A percentile compares a stretch with the other conserved stretches of the same genome.
Evolutionary conservation across 139 green algal species (phyloP).

Genomic region (Asterochloris sp.): DNA sequence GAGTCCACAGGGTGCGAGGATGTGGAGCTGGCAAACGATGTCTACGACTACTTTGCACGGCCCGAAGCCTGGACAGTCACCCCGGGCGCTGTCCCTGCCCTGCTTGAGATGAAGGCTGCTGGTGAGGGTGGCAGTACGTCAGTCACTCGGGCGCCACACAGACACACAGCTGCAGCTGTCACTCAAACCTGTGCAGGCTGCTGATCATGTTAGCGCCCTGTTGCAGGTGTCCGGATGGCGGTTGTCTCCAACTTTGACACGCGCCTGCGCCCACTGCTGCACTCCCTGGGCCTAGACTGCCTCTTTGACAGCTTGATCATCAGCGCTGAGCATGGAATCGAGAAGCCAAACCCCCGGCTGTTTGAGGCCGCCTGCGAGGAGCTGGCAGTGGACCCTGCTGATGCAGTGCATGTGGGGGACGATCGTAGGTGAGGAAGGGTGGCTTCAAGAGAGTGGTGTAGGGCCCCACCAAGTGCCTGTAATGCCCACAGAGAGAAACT

Average conservation of each 20-base stretch:
- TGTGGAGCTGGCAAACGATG: constrained; percentile 35
- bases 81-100: constrained; percentile 45
- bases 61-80: constrained; percentile 51
- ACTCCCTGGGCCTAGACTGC: constrained; percentile 42
- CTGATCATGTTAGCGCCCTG: neutral
- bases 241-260: constrained; percentile 93
- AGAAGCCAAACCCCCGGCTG: constrained; percentile 89
- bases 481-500: neutral
- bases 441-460: neutral
- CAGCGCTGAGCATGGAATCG: constrained; percentile 66
- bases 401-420: constrained; percentile 76
- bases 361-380: constrained; percentile 60
- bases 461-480: neutral
- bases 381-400: constrained; percentile 41
- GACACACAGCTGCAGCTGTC: neutral
- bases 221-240: constrained; percentile 54
- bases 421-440: constrained; percentile 41
- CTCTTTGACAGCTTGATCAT: constrained; percentile 84
- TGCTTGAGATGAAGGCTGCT: constrained; percentile 47
- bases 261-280: constrained; percentile 73
- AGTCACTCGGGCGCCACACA: neutral
- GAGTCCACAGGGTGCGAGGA: constrained; percentile 44
- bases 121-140: constrained; percentile 7
- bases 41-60: constrained; percentile 67
- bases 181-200: neutral